phyloP scores from a whole-genome alignment of 306 rosid genomes.

The Erythrophleum fordii region DNA sequence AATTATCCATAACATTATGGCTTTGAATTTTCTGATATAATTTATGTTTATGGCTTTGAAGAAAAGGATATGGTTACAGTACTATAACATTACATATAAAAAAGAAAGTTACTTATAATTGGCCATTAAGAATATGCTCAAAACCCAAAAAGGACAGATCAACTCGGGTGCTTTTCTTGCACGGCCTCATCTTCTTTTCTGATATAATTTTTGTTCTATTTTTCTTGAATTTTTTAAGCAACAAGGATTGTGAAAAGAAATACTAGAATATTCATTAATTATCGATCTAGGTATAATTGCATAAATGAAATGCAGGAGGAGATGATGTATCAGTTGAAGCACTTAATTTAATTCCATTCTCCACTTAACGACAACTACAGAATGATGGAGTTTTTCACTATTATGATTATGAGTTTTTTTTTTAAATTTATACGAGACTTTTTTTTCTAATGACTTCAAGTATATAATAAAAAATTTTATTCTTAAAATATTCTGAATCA shows the following conservation, averaged over 20 bases:
- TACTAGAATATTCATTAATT: not conserved
- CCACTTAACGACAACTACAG: too few relatives aligned
- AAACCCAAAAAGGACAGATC: constrained; percentile 2
- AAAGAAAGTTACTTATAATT: constrained; percentile 7
- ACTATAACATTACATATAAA: not conserved
- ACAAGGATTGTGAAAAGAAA: not conserved
- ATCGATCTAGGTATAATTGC: not conserved
- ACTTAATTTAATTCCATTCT: not conserved
- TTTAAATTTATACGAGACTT: too few relatives aligned
- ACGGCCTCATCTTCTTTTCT: constrained; percentile 6
- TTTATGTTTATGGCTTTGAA: constrained; percentile 19
- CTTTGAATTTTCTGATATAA: too few relatives aligned
- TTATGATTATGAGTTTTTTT: too few relatives aligned
- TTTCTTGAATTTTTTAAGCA: not conserved
- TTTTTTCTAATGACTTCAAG: too few relatives aligned
- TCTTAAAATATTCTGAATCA: too few relatives aligned
- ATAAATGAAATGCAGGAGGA: not conserved
- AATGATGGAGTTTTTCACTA: too few relatives aligned
- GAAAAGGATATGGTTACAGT: constrained; percentile 14
- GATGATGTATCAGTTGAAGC: constrained; percentile 27
- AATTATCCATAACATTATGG: not conserved
- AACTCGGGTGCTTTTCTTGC: constrained; percentile 34
- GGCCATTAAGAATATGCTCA: constrained; percentile 6
- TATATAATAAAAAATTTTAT: too few relatives aligned
- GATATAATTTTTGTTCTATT: not conserved